These are phyloP conservation scores for Geranium brycei DNA, from an alignment of 345 rosid genomes.

Conservation along the genomic window DNA sequence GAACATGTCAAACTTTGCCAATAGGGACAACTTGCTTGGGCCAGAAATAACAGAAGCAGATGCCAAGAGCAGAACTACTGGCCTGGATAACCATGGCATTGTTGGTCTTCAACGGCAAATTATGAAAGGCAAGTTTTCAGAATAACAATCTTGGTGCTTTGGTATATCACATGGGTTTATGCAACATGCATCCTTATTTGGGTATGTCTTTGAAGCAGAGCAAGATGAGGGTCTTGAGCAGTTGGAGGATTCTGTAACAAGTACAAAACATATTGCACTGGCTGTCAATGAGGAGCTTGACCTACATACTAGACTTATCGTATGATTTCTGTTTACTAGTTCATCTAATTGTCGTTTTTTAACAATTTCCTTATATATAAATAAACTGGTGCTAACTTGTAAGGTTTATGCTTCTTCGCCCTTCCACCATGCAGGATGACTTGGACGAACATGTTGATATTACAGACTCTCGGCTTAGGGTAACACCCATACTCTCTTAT, in stretches of 20 bases:
- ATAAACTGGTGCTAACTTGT: not conserved
- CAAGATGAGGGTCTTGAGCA: slow-evolving; percentile 98
- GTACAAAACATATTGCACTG: slow-evolving; percentile 83
- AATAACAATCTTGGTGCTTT: not conserved
- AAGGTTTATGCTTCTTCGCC: not conserved
- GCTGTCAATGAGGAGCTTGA: slow-evolving; percentile 84
- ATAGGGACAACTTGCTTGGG: slow-evolving; percentile 74
- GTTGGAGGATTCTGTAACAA: slow-evolving; percentile 71
- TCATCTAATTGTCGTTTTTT: not conserved
- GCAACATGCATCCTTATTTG: slow-evolving; percentile 2
- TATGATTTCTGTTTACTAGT: slow-evolving; percentile 17
- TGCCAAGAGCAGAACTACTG: slow-evolving; percentile 40
- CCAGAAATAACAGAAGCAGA: slow-evolving; percentile 60
- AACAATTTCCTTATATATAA: not conserved
- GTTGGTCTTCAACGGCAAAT: slow-evolving; percentile 82
- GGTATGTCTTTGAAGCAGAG: slow-evolving; percentile 34
- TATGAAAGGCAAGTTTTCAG: slow-evolving; percentile 54
- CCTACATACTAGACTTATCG: slow-evolving; percentile 77
- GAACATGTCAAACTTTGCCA: slow-evolving; percentile 79
- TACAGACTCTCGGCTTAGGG: slow-evolving; percentile 78
- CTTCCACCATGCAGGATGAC: slow-evolving; percentile 52
- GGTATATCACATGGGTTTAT: not conserved
- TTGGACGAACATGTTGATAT: slow-evolving; percentile 84
- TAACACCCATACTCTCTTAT: slow-evolving; percentile 19
- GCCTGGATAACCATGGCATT: slow-evolving; percentile 74